phyloP scores from a whole-genome alignment of 345 rosid species.

The Pistacia integerrima region DNA sequence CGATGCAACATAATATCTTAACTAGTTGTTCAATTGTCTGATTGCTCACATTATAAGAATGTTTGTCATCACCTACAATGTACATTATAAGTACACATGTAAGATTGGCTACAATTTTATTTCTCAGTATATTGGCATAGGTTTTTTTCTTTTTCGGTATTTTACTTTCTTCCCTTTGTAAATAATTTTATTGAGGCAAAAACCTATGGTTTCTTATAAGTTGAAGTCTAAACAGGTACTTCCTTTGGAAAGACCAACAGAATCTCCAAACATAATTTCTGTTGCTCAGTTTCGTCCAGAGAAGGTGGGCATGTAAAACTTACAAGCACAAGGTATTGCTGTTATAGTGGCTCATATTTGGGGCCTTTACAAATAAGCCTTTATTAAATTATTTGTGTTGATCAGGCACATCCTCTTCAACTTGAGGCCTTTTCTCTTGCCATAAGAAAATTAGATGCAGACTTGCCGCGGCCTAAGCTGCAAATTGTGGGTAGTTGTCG shows the following conservation, averaged over 20 bases:
- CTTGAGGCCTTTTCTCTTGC: conserved; percentile 85
- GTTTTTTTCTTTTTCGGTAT: background rate
- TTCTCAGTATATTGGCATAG: background rate
- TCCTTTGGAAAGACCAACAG: conserved; percentile 71
- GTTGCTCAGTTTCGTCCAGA: conserved; percentile 99
- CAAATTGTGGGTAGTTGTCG: conserved; percentile 97
- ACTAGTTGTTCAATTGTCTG: background rate
- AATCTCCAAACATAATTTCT: conserved; percentile 66
- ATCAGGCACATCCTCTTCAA: conserved; percentile 90
- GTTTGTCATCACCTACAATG: background rate
- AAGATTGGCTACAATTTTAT: background rate
- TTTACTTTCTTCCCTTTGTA: background rate
- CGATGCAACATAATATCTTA: background rate
- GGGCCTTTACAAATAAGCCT: conserved; percentile 17
- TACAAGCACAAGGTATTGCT: conserved; percentile 32
- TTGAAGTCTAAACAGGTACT: conserved; percentile 49
- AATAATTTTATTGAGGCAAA: background rate
- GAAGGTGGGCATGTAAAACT: conserved; percentile 75
- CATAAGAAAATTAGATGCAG: conserved; percentile 47
- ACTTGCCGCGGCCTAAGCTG: conserved; percentile 69
- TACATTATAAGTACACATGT: background rate
- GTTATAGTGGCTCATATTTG: conserved; percentile 31
- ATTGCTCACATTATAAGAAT: background rate
- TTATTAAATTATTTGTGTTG: conserved; percentile 35
- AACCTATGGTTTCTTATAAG: conserved; percentile 19